phyloP scores from a whole-genome alignment of 768 basidiomycete species.

The Hericium coralloides region DNA sequence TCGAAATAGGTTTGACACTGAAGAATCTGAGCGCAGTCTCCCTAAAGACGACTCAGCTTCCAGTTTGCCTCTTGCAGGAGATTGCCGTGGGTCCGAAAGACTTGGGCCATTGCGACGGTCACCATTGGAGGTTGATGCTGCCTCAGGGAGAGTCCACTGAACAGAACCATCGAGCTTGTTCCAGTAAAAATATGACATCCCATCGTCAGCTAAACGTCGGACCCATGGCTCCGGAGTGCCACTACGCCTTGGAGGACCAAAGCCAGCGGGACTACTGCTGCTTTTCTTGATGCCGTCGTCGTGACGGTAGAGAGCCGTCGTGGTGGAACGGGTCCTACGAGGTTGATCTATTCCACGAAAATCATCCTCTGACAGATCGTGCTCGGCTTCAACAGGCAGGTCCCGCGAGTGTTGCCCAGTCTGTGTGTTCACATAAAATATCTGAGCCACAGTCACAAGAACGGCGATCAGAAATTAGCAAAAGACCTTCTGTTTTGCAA shows the following conservation, averaged over 20 bases:
- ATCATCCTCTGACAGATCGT: conserved; percentile 55
- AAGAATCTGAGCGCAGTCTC: conserved; percentile 28
- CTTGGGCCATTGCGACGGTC: not conserved
- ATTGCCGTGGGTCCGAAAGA: not conserved
- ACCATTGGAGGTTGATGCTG: not conserved
- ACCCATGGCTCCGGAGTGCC: conserved; percentile 79
- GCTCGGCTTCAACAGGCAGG: conserved; percentile 67
- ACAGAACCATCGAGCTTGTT: conserved; percentile 63
- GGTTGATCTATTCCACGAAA: conserved; percentile 49
- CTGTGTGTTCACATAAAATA: conserved; percentile 90
- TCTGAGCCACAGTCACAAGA: conserved; percentile 36
- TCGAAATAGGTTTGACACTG: conserved; percentile 19
- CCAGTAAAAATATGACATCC: conserved; percentile 68
- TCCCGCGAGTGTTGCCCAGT: conserved; percentile 79
- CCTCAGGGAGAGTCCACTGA: conserved; percentile 62
- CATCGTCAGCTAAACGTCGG: conserved; percentile 72
- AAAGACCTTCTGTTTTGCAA: not conserved
- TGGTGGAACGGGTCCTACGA: conserved; percentile 30
- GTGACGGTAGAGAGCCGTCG: conserved; percentile 40
- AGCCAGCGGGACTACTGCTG: conserved; percentile 33
- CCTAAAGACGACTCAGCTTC: conserved; percentile 6
- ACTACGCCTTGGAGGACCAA: conserved; percentile 49
- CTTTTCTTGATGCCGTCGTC: conserved; percentile 15
- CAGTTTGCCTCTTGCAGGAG: not conserved
- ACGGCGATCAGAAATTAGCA: not conserved